Evolutionary conservation across 139 green algal genomes (phyloP).

Genomic region (Coelastrella sp.): DNA sequence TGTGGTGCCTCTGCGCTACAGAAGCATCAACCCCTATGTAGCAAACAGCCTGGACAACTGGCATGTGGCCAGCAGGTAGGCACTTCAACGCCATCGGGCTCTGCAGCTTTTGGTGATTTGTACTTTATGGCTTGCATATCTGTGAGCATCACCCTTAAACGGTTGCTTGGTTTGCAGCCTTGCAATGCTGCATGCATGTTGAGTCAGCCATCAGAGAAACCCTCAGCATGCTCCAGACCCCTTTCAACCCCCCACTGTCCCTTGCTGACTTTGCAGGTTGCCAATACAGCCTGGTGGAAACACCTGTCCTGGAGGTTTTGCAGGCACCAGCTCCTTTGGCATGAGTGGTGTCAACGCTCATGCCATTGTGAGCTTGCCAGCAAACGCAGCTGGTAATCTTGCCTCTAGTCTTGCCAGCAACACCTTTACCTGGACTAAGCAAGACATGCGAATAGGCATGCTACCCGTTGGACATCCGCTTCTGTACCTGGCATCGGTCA

Average conservation of each 20-base stretch:
- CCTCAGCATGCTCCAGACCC: no score
- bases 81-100: no score
- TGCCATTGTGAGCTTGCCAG: conserved; percentile 62
- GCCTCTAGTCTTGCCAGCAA: conserved; percentile 14
- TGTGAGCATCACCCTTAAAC: no score
- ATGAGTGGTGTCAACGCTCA: conserved; percentile 93
- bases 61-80: conserved; percentile 39
- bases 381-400: background rate
- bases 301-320: background rate
- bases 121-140: no score
- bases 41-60: conserved; percentile 44
- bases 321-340: conserved; percentile 87
- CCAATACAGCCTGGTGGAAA: conserved; percentile 62
- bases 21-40: conserved; percentile 84
- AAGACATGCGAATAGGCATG: conserved; percentile 56
- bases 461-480: conserved; percentile 70
- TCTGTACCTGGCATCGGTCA: conserved; percentile 34
- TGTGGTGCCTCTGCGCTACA: conserved; percentile 72
- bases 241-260: no score
- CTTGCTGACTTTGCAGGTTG: conserved; percentile 54
- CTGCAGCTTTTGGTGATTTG: background rate
- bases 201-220: background rate
- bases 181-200: background rate
- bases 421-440: conserved; percentile 37
- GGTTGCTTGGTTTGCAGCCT: no score